Base-by-base conservation (phyloP, 139 green algal genomes). In the Chlorella ohadii region DNA sequence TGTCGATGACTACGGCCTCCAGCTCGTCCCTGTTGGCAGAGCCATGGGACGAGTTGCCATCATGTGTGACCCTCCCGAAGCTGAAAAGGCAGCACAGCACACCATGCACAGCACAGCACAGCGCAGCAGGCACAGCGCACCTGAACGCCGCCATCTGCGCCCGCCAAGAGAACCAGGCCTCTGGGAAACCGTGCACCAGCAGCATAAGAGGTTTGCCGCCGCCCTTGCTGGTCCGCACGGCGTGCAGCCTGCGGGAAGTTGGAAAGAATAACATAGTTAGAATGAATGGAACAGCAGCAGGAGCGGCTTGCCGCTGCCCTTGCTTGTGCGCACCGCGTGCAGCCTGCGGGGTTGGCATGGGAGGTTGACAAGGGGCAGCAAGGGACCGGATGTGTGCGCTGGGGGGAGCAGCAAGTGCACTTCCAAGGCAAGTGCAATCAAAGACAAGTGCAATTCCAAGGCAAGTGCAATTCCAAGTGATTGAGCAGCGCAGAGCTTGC, bases 151-250 rank as follows among this genome's bases (percentile, higher is more conserved):
- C 72, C 57, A 91, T 61, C 87, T 90, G 87, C 19, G 85, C 38
- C 17, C 87, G 57, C 86, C 89, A 91, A 36, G 55, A 77, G 44
- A 76, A 85, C 86, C 85, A 91, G 23, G 68, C 70, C 90, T 95
- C 92, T 12, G 92, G 92, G 63, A 96, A 95, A 65, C 92, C 92
- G 70, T 95, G 91, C n/a, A 96, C 63, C 20, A 94, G 79, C 61
- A 96, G 85, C 88, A 96, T 84, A 44, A 94, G 84, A 17, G 85
- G 85, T 84, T 91, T 91, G 82, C 75, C 65, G 38, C 47, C 41
- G 79, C 79, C 23, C 38, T 72, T 72, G 59, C 36, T 44, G 33
- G 76, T 82, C 38, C 76, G 76, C 59, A 82, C 76, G 15, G 57
- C 59, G 59, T 82, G 76, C 36, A 82, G 34, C 76, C 76, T 82